Base-by-base conservation (phyloP, 129 eudicot species). In the Flaveria trinervia region DNA sequence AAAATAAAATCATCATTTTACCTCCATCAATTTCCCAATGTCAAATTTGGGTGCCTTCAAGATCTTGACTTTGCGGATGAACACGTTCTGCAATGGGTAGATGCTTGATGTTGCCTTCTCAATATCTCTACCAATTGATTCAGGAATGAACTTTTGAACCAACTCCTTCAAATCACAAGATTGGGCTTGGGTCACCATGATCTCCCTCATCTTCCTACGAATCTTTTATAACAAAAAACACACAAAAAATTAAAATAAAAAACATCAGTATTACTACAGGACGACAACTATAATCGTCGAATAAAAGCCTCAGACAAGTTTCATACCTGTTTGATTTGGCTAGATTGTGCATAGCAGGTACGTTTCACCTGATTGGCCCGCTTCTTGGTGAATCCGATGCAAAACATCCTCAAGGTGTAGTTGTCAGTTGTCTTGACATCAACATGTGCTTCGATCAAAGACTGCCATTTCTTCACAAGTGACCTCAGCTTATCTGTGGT, bases 1-100 rank as follows among this genome's bases (percentile, higher is more conserved):
- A 14, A 30, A 5, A 4, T 44, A 64, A 65, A 16, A 10, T 1
- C 7, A 71, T 30, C 45, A 55, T 1, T 44, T 51, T 80, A 73
- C 96, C 88, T 90, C 96, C 96, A 90, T 90, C 75, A 90, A 76
- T 73, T 83, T 90, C 9, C 96, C 88, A 28, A 91, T 84, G 72
- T 91, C 97, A 71, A 91, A 91, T 75, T 91, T 91, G 75, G 97
- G 97, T 36, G 93, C 91, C 75, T 91, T 91, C 86, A 91, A 81
- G 56, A 91, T 88, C 82, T 91, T 91, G n/a, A 88, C 93, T 77
- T 88, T 91, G 68, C 97, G 83, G 55, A 91, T 88, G 73, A 72
- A 91, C 11, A 91, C 97, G 36, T 91, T 91, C 80, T 88, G 97
- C 55, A 91, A 82, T 6, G 96, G 96, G 54, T 88, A 90, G 57